Conservation (phyloP, 768 basidiomycete genomes). For the Tulasnella sp. region DNA sequence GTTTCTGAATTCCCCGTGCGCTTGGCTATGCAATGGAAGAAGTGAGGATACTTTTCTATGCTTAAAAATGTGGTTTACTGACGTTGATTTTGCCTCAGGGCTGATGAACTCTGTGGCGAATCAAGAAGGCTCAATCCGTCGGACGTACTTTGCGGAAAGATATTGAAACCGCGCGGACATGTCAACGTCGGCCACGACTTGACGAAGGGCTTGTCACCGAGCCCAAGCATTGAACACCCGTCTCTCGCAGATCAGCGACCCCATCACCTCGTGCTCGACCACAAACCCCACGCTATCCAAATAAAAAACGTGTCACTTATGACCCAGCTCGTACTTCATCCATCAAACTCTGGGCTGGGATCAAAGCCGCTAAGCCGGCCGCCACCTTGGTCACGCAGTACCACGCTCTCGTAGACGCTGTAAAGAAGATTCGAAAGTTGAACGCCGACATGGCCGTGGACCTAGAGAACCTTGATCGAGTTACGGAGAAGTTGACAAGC, state of each 20-base stretch:
- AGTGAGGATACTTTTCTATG: slow-evolving; percentile 35
- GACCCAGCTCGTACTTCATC: slow-evolving; percentile 42
- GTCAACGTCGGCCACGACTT: slow-evolving; percentile 59
- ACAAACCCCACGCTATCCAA: slow-evolving; percentile 51
- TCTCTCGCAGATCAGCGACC: slow-evolving; percentile 50
- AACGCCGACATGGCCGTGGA: slow-evolving; percentile 34
- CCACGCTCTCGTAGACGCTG: slow-evolving; percentile 45
- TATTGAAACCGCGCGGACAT: slow-evolving; percentile 55
- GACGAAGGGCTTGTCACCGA: slow-evolving; percentile 51
- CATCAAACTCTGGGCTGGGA: slow-evolving; percentile 43
- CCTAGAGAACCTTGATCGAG: neutral
- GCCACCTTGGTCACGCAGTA: slow-evolving; percentile 54
- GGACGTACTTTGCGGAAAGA: slow-evolving; percentile 63
- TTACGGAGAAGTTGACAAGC: neutral
- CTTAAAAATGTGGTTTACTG: neutral
- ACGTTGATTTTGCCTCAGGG: slow-evolving; percentile 34
- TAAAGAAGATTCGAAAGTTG: slow-evolving; percentile 45
- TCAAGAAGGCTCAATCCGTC: slow-evolving; percentile 58
- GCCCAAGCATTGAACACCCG: slow-evolving; percentile 54
- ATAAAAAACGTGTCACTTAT: slow-evolving; percentile 48
- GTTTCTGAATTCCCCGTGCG: slow-evolving; percentile 65
- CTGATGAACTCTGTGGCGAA: slow-evolving; percentile 77
- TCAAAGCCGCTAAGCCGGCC: slow-evolving; percentile 40
- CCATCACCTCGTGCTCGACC: slow-evolving; percentile 41
- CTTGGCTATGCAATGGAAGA: slow-evolving; percentile 78